These are phyloP conservation scores for Nyssa sinensis DNA, from an alignment of 148 eudicot species.

Conservation along the genomic window DNA sequence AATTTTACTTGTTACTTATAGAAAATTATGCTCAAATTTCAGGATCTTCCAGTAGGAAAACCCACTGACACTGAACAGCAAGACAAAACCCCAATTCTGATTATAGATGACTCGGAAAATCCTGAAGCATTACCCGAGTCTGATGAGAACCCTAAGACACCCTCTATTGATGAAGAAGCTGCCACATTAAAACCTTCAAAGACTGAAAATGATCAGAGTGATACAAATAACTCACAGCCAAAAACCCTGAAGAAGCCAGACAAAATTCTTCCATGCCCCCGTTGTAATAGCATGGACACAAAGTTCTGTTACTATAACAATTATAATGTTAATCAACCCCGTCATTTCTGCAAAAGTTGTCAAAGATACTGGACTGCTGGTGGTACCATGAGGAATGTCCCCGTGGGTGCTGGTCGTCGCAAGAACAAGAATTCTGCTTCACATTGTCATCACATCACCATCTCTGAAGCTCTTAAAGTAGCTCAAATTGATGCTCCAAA, in stretches of 20 bases:
- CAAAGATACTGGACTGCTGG: conserved; percentile 99
- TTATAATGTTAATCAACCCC: conserved; percentile 87
- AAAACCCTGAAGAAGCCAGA: conserved; percentile 77
- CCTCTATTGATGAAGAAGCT: conserved; percentile 46
- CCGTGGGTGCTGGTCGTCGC: conserved; percentile 91
- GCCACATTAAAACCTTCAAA: conserved; percentile 19
- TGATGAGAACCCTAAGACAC: conserved; percentile 35
- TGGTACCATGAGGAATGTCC: conserved; percentile 90
- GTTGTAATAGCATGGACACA: conserved; percentile 96
- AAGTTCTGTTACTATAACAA: conserved; percentile 96
- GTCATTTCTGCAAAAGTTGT: conserved; percentile 92
- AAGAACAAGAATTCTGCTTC: conserved; percentile 75
- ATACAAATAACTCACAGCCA: conserved; percentile 41
- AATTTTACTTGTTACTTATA: not conserved
- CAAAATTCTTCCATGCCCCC: conserved; percentile 91
- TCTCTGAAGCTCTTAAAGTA: conserved; percentile 63
- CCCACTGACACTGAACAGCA: conserved; percentile 26
- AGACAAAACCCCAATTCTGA: conserved; percentile 20
- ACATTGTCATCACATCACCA: conserved; percentile 52
- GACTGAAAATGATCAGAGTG: conserved; percentile 39
- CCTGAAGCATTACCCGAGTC: conserved; percentile 24
- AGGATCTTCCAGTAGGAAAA: conserved; percentile 45
- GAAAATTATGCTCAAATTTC: conserved; percentile 20
- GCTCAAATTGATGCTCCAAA: conserved; percentile 38
- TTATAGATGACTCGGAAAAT: conserved; percentile 25